A percentile compares a stretch with the other conserved stretches of the same genome.
These are phyloP conservation scores for Sisymbrium altissimum DNA, from an alignment of 345 rosid genomes.

Conservation along the genomic window DNA sequence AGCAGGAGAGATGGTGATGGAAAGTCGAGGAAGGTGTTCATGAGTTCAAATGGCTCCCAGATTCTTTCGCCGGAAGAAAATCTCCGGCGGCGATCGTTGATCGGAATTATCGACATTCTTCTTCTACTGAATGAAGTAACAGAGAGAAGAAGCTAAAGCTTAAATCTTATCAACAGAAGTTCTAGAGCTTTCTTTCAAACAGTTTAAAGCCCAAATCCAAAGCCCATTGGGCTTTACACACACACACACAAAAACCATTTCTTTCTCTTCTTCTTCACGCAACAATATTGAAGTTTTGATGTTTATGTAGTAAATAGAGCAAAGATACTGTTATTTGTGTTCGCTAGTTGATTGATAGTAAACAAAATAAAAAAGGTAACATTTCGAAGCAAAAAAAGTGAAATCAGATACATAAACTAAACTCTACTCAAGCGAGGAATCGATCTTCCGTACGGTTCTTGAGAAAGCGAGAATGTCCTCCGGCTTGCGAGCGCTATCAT, in stretches of 20 bases:
- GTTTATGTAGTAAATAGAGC: background rate
- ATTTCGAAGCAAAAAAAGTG: background rate
- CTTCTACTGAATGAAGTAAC: background rate
- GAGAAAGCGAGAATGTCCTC: slow-evolving; percentile 33
- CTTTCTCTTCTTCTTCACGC: background rate
- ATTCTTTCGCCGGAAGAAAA: background rate
- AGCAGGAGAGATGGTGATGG: slow-evolving; percentile 20
- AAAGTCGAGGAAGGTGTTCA: slow-evolving; percentile 21
- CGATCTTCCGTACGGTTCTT: slow-evolving; percentile 32
- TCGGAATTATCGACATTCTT: slow-evolving; percentile 37
- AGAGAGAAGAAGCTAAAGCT: background rate
- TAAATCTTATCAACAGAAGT: background rate
- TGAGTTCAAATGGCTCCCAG: slow-evolving; percentile 32
- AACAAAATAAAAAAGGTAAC: background rate
- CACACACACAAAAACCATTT: background rate
- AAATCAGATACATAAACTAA: background rate
- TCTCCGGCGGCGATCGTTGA: slow-evolving; percentile 28
- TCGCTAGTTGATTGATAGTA: background rate
- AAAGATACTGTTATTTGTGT: background rate
- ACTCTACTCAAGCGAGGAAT: slow-evolving; percentile 31
- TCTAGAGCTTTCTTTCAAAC: slow-evolving; percentile 22
- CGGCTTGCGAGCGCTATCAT: slow-evolving; percentile 2
- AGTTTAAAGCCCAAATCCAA: slow-evolving; percentile 13
- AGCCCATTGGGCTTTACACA: background rate
- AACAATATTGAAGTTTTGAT: background rate